Conservation (phyloP, 2,329 filamentous ascomycete genomes). For the Ceratocystis ficicola region DNA sequence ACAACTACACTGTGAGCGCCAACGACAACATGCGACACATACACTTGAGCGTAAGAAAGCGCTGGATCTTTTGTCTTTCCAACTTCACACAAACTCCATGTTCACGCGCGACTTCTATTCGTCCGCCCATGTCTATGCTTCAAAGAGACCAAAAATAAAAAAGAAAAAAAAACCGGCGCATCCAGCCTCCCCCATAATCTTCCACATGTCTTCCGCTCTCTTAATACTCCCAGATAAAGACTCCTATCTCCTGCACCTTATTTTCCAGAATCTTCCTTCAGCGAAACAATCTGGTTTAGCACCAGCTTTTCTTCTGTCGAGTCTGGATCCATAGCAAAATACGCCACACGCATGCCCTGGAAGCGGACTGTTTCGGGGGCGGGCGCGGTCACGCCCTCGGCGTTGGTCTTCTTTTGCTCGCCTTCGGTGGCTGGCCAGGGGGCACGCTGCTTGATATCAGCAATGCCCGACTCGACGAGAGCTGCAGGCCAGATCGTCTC, state of each 20-base stretch:
- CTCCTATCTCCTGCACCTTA: not conserved
- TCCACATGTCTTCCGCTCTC: not conserved
- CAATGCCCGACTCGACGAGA: slow-evolving; percentile 70
- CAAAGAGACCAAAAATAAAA: not conserved
- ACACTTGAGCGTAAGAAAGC: too few species aligned
- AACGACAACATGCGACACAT: too few species aligned
- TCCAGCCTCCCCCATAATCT: not conserved
- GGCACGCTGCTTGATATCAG: slow-evolving; percentile 58
- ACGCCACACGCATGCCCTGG: slow-evolving; percentile 80
- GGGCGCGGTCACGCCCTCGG: slow-evolving; percentile 28
- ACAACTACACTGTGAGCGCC: too few species aligned
- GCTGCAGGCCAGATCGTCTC: slow-evolving; percentile 69
- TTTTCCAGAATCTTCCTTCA: slow-evolving; percentile 79
- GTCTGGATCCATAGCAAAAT: slow-evolving; percentile 72
- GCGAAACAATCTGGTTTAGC: slow-evolving; percentile 78
- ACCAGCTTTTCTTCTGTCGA: slow-evolving; percentile 69
- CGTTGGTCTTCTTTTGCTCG: slow-evolving; percentile 42
- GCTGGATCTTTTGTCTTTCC: too few species aligned
- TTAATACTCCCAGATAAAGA: not conserved
- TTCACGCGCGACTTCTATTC: not conserved
- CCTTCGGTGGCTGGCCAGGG: slow-evolving; percentile 74
- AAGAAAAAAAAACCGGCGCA: not conserved
- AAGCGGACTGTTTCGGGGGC: slow-evolving; percentile 71
- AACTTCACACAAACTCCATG: not conserved
- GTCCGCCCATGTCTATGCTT: not conserved